Evolutionary conservation across 2,329 filamentous ascomycete species (phyloP).

Genomic region (Hymenoscyphus salicellus): DNA sequence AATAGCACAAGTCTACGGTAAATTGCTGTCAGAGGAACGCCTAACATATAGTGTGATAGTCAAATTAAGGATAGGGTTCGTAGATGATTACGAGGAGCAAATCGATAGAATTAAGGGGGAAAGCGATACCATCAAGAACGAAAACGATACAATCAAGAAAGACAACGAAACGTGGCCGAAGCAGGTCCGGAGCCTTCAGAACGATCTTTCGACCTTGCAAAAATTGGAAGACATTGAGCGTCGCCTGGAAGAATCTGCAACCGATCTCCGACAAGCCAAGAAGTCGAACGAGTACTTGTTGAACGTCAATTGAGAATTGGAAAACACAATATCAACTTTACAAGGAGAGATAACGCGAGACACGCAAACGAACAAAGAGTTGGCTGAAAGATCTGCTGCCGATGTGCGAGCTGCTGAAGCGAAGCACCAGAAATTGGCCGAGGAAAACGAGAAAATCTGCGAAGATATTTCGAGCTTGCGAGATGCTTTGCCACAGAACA

Average conservation of each 20-base stretch:
- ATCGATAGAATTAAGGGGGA: too few species aligned
- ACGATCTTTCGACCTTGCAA: neutral
- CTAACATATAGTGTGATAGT: too few species aligned
- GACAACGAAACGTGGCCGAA: neutral
- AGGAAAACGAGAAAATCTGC: neutral
- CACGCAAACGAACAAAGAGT: neutral
- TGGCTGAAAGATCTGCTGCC: neutral
- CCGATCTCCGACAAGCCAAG: neutral
- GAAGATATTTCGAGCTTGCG: neutral
- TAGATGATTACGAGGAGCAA: too few species aligned
- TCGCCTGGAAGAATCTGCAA: neutral
- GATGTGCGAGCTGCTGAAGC: neutral
- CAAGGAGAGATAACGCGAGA: neutral
- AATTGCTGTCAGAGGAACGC: too few species aligned
- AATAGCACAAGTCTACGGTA: too few species aligned
- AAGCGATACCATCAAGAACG: too few species aligned
- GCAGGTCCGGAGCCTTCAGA: neutral
- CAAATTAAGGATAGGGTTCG: too few species aligned
- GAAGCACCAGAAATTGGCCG: neutral
- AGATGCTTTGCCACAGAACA: neutral
- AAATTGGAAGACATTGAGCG: neutral
- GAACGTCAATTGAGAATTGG: neutral
- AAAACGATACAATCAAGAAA: too few species aligned
- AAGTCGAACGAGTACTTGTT: neutral
- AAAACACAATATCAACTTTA: neutral